Evolutionary conservation across 192 early-diverging fungal genomes (phyloP), one percentile per base, ranked within the genome.

Genomic region (Dissophora globulifera): DNA sequence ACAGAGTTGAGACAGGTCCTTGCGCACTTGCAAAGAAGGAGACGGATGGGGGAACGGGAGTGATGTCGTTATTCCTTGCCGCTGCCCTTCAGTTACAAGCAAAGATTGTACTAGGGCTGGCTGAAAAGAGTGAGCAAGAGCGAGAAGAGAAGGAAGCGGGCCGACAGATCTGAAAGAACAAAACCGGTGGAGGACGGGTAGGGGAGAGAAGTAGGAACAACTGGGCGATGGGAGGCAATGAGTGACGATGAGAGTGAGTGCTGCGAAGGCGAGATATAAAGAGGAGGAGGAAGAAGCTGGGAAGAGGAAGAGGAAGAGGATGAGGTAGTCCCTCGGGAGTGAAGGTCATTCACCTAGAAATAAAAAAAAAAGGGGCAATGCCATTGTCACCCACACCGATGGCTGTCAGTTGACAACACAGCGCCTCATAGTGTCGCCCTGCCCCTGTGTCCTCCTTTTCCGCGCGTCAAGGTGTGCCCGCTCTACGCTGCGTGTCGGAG

Each of bases 301-400:
- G 10, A 63, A 30, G 20, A 33, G 27, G 42, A 31, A 29, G 50
- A 48, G 19, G 2, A 45, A 43, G 47, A 19, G 45, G 20, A 45
- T 20, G 22, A 56, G 17, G 15, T 4, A 23, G 9, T 38, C 13
- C 35, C 13, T 38, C 13, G 13, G 35, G 38, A n/a, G 33, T 25
- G 52, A 65, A 55, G 62, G 62, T 65, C 62, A 65, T 48, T 56
- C 62, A 54, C 62, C 52, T 45, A 46, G 35, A 53, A 64, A 32
- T 30, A 38, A 54, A 19, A 66, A 54, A 55, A 67, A 67, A 67
- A 67, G 55, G 65, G 65, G 65, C 4, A 50, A 50, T 50, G 65
- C 22, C 12, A 22, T 26, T 19, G 53, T 65, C 62, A 65, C 30
- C 50, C 25, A 15, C 29, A 22, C 23, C 62, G n/a, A 52, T 50